phyloP scores from a whole-genome alignment of 441 rosid species.

The Euphorbia corollata region DNA sequence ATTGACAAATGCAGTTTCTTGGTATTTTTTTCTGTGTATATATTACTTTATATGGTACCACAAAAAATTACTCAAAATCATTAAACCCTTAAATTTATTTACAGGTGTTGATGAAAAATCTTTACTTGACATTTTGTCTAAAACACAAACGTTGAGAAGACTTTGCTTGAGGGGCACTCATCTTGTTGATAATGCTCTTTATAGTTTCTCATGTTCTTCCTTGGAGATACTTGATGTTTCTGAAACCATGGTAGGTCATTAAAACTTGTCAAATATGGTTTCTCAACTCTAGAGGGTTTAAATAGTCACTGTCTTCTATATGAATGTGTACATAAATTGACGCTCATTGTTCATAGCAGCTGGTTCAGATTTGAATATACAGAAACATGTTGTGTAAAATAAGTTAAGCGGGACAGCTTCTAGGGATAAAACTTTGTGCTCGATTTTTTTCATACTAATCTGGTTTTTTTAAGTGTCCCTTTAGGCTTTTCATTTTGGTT shows the following conservation, averaged over 20 bases:
- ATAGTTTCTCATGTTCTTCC: slow-evolving; percentile 52
- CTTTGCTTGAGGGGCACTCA: slow-evolving; percentile 61
- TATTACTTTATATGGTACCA: slow-evolving; percentile 11
- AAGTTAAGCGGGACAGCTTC: background rate
- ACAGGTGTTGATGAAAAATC: slow-evolving; percentile 51
- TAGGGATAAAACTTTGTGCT: background rate
- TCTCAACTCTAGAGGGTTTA: background rate
- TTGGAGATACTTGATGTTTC: slow-evolving; percentile 74
- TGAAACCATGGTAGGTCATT: slow-evolving; percentile 54
- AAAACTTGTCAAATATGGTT: slow-evolving; percentile 2
- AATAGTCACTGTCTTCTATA: slow-evolving; percentile 3
- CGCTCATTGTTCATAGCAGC: background rate
- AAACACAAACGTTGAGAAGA: slow-evolving; percentile 38
- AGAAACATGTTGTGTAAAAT: background rate
- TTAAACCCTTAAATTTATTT: slow-evolving; percentile 12
- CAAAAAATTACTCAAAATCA: background rate
- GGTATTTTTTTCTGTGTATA: background rate
- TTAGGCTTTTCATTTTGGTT: too few species aligned
- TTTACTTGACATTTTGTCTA: slow-evolving; percentile 45
- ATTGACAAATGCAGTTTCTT: slow-evolving; percentile 1
- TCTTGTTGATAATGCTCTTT: slow-evolving; percentile 50
- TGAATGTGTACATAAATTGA: background rate
- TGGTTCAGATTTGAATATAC: background rate
- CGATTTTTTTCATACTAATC: background rate
- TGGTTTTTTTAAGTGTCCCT: too few species aligned